Evolutionary conservation across 1,284 basidiomycete species (phyloP), one percentile per base, ranked within the genome.

Genomic region (Ceratobasidium theobromae): DNA sequence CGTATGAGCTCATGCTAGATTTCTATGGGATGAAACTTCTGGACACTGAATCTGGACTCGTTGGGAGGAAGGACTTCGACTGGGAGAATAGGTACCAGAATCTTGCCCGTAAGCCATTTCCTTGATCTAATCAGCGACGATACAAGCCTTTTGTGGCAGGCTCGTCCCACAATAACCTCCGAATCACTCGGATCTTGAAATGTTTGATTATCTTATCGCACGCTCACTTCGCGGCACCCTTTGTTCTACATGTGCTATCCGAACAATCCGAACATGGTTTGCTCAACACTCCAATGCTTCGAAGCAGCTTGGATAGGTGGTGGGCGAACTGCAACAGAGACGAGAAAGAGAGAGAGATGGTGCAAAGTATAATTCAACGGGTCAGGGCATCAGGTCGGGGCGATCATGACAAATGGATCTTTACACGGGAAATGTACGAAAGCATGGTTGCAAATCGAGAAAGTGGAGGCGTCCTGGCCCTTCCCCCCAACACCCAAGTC

Each of bases 131-230:
- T 12, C 18, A 16, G 23, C 16, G 6, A 12, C 12, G 18, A 28
- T 55, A 57, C 6, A 11, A 12, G 23, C 33, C 21, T 48, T 38
- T 25, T 66, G 53, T 65, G 33, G 12, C 71, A 88, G 86, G 79
- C 49, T 82, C 83, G 32, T 76, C 83, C 4, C 88, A 91, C 76
- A 91, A 91, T 76, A 82, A 90, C 75, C 82, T 91, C 66, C 86
- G 89, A 38, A 85, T 91, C 69, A 86, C 88, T 51, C 85, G 89
- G 21, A 88, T 91, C 69, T 77, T 91, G 72, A 90, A 91, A 75
- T 87, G 83, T 70, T 76, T 91, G 32, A 88, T 87, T 18, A 87
- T 89, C 71, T 74, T 88, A 65, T 85, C 83, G 14, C 73, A 87
- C 46, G 86, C 88, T 70, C 80, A 74, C 60, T 77, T 86, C 21